phyloP scores from a whole-genome alignment of 768 basidiomycete genomes.

The Mycena amicta region DNA sequence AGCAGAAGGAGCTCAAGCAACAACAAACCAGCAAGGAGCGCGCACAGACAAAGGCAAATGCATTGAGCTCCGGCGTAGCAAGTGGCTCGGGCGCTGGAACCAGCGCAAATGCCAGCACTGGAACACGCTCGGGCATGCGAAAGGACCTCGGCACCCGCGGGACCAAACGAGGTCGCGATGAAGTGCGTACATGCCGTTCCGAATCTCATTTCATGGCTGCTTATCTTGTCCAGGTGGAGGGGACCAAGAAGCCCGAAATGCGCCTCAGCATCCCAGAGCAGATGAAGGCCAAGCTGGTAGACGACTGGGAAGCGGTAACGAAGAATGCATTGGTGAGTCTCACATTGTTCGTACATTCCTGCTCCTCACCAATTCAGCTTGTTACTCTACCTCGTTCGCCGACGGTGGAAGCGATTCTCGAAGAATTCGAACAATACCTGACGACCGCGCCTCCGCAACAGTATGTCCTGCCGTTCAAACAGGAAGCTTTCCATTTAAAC shows the following conservation, averaged over 20 bases:
- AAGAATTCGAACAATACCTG: slow-evolving; percentile 75
- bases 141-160: slow-evolving; percentile 64
- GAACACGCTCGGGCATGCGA: slow-evolving; percentile 33
- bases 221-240: slow-evolving; percentile 46
- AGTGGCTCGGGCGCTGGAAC: slow-evolving; percentile 22
- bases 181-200: slow-evolving; percentile 45
- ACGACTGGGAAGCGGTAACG: slow-evolving; percentile 97
- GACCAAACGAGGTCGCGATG: slow-evolving; percentile 74
- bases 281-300: slow-evolving; percentile 88
- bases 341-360: neutral
- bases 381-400: slow-evolving; percentile 82
- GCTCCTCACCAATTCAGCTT: slow-evolving; percentile 52
- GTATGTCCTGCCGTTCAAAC: slow-evolving; percentile 34
- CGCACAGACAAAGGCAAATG: slow-evolving; percentile 27
- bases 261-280: slow-evolving; percentile 87
- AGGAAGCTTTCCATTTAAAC: neutral
- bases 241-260: slow-evolving; percentile 81
- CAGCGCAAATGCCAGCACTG: slow-evolving; percentile 30
- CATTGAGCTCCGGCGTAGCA: neutral
- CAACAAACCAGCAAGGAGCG: neutral
- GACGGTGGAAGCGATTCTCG: slow-evolving; percentile 73
- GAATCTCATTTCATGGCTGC: slow-evolving; percentile 1
- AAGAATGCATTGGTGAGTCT: slow-evolving; percentile 82
- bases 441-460: slow-evolving; percentile 48
- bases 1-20: slow-evolving; percentile 48